Conservation (phyloP, 1,139 yeast species). For the Saccharomyces hybrid region DNA sequence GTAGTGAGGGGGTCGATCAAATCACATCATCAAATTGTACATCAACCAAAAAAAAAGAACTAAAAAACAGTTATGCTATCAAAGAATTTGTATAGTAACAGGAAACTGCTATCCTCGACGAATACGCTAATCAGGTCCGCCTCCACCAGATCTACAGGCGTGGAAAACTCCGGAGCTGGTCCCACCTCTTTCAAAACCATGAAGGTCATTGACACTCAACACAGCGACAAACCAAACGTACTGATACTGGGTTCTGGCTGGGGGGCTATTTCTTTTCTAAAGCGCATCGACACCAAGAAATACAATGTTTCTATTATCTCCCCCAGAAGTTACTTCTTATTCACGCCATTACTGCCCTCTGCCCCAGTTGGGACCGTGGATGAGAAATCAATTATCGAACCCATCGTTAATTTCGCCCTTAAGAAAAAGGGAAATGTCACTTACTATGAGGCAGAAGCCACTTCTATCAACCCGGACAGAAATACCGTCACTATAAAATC, state of each 20-base stretch:
- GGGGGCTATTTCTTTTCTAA: conserved; percentile 83
- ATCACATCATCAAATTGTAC: not conserved
- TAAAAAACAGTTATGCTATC: not conserved
- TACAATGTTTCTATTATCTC: conserved; percentile 88
- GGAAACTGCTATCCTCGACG: not conserved
- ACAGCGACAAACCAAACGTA: conserved; percentile 33
- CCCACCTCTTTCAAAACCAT: conserved; percentile 36
- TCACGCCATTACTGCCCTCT: conserved; percentile 89
- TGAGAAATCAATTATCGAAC: conserved; percentile 84
- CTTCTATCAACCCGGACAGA: conserved; percentile 65
- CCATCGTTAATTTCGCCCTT: conserved; percentile 70
- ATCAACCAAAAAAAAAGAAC: not conserved
- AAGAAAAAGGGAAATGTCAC: conserved; percentile 75
- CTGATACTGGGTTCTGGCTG: conserved; percentile 92
- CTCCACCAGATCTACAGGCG: conserved; percentile 5
- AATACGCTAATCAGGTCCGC: not conserved
- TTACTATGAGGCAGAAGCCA: conserved; percentile 90
- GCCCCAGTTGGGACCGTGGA: conserved; percentile 94
- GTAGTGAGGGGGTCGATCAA: not conserved
- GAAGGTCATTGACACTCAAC: conserved; percentile 31
- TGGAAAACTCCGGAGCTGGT: conserved; percentile 26
- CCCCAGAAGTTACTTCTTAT: conserved; percentile 89
- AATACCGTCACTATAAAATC: conserved; percentile 53
- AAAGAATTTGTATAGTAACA: not conserved
- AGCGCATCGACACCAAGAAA: conserved; percentile 77